Conservation (phyloP, 2,329 filamentous ascomycete genomes). For the Aspergillus terreus region DNA sequence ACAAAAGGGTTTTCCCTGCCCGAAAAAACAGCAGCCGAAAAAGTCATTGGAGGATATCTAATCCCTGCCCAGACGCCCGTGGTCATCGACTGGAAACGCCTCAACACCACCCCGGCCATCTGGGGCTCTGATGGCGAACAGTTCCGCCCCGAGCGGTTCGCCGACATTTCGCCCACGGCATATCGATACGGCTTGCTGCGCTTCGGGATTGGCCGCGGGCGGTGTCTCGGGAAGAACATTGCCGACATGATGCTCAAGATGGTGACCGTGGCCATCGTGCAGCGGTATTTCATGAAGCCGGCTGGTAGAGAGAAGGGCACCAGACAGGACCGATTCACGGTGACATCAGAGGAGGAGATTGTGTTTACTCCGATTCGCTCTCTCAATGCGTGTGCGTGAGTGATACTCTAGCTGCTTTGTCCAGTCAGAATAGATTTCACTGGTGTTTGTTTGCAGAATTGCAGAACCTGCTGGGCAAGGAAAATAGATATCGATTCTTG, state of each 20-base stretch:
- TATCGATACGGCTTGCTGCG: constrained; percentile 3
- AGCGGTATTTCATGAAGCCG: too few species aligned
- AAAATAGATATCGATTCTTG: too few species aligned
- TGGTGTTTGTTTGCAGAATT: too few species aligned
- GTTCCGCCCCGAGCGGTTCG: constrained; percentile 15
- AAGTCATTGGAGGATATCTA: constrained; percentile 28
- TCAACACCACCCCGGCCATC: constrained; percentile 26
- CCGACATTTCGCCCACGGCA: neutral
- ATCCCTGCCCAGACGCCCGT: constrained; percentile 38
- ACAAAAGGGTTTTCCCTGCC: constrained; percentile 40
- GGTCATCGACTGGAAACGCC: constrained; percentile 38
- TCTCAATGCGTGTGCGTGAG: too few species aligned
- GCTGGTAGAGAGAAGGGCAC: too few species aligned
- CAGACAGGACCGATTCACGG: too few species aligned
- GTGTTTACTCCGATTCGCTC: too few species aligned
- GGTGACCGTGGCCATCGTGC: neutral
- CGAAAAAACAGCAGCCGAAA: constrained; percentile 31
- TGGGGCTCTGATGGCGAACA: constrained; percentile 13
- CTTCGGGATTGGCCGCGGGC: constrained; percentile 1
- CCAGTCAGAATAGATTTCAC: too few species aligned
- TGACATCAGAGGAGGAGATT: too few species aligned
- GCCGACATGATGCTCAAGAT: constrained; percentile 4
- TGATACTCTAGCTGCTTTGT: too few species aligned
- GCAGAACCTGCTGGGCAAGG: too few species aligned
- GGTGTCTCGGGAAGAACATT: constrained; percentile 7